phyloP scores from a whole-genome alignment of 2,329 filamentous ascomycete species.

The Aureobasidium leucospermi region DNA sequence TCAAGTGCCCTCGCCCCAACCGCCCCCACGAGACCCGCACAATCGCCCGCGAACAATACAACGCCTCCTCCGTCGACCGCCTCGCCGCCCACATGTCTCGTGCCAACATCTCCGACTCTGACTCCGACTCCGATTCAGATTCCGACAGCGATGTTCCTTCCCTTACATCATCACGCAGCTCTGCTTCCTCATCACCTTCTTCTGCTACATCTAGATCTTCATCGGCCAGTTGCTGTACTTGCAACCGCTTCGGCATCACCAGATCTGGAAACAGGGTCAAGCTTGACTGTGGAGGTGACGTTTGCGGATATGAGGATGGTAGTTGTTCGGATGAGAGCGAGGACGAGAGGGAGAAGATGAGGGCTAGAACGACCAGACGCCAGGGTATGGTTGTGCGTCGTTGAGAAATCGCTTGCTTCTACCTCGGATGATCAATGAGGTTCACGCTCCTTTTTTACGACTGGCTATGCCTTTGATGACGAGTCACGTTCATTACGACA shows the following conservation, averaged over 20 bases:
- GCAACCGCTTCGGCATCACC: constrained; percentile 94
- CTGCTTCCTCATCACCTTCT: constrained; percentile 47
- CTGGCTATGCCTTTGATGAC: no score
- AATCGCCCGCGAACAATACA: constrained; percentile 77
- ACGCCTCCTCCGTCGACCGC: constrained; percentile 67
- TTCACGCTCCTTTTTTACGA: neutral
- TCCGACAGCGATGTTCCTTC: constrained; percentile 50
- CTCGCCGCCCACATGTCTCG: constrained; percentile 59
- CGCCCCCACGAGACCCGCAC: constrained; percentile 80
- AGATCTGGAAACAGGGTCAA: constrained; percentile 84
- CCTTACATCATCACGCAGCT: constrained; percentile 66
- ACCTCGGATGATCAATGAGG: neutral
- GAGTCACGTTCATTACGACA: no score
- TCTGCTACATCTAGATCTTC: constrained; percentile 61
- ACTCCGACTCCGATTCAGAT: constrained; percentile 53
- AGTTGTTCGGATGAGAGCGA: constrained; percentile 63
- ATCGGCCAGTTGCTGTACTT: constrained; percentile 62
- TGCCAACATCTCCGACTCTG: constrained; percentile 14
- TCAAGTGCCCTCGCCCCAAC: constrained; percentile 82
- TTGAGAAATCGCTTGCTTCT: neutral
- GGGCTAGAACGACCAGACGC: constrained; percentile 45
- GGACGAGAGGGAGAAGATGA: constrained; percentile 39
- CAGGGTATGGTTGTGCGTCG: constrained; percentile 54
- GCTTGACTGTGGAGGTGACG: constrained; percentile 85
- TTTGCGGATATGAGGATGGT: constrained; percentile 73